These are phyloP conservation scores for Allantophomopsis cytisporea DNA, from an alignment of 2,329 filamentous ascomycete genomes.

Conservation along the genomic window DNA sequence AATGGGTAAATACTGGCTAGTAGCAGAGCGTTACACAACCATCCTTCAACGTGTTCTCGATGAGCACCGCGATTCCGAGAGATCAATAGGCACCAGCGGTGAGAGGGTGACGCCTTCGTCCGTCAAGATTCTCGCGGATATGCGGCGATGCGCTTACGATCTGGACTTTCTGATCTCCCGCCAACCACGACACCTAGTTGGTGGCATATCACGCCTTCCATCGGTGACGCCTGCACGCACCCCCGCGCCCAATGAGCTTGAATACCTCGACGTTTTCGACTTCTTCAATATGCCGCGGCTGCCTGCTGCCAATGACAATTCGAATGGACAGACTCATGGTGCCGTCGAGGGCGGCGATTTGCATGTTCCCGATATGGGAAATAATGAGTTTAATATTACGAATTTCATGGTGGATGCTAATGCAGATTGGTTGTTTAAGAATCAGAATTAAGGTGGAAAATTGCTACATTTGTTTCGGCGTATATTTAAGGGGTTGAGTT, in stretches of 20 bases:
- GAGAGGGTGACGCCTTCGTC: constrained; percentile 68
- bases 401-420: constrained; percentile 66
- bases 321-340: constrained; percentile 6
- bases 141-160: constrained; percentile 83
- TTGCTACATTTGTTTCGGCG: too few relatives aligned
- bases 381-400: constrained; percentile 60
- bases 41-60: constrained; percentile 74
- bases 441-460: constrained; percentile 12
- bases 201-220: constrained; percentile 26
- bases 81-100: constrained; percentile 40
- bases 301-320: constrained; percentile 25
- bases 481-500: too few relatives aligned
- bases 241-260: constrained; percentile 69
- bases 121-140: constrained; percentile 79
- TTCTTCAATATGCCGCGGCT: constrained; percentile 87
- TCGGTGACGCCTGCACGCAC: constrained; percentile 49
- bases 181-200: constrained; percentile 29
- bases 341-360: constrained; percentile 2
- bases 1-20: constrained; percentile 76
- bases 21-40: constrained; percentile 68
- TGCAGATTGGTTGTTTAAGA: constrained; percentile 62
- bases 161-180: constrained; percentile 80
- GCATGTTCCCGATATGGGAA: constrained; percentile 13
- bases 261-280: constrained; percentile 86
- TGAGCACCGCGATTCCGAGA: constrained; percentile 70